Evolutionary conservation across 495 filamentous ascomycete genomes (phyloP).

Genomic region (Daldinia caldariorum): DNA sequence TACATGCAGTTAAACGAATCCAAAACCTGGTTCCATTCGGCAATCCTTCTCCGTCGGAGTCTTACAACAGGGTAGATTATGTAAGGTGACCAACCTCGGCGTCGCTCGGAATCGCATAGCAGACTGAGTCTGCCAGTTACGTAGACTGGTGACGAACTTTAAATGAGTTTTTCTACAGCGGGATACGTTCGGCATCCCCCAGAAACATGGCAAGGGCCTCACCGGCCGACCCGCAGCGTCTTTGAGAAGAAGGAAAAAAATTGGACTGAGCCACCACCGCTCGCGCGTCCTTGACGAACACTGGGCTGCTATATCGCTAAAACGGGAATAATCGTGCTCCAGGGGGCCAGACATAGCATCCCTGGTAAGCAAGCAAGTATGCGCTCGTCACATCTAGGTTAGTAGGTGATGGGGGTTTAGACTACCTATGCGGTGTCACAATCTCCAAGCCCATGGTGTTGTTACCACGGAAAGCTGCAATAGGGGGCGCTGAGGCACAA

Average conservation of each 20-base stretch:
- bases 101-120: constrained; percentile 22
- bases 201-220: constrained; percentile 13
- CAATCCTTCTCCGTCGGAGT: constrained; percentile 12
- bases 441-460: constrained; percentile 15
- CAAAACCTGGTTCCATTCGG: constrained; percentile 3
- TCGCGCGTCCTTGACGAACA: not conserved
- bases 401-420: not conserved
- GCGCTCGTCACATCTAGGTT: not conserved
- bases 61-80: not conserved
- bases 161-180: constrained; percentile 10
- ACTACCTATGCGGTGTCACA: constrained; percentile 9
- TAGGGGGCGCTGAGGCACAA: not conserved
- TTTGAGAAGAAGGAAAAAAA: not conserved
- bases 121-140: not conserved
- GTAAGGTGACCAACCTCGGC: constrained; percentile 5
- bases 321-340: not conserved
- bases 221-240: constrained; percentile 19
- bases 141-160: not conserved
- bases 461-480: constrained; percentile 16
- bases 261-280: constrained; percentile 7
- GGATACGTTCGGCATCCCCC: constrained; percentile 24
- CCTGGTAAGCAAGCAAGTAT: not conserved
- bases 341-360: not conserved
- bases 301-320: not conserved
- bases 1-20: too few species aligned